Evolutionary conservation across 1,284 basidiomycete genomes (phyloP).

Genomic region (Afroboletus lepidellus): DNA sequence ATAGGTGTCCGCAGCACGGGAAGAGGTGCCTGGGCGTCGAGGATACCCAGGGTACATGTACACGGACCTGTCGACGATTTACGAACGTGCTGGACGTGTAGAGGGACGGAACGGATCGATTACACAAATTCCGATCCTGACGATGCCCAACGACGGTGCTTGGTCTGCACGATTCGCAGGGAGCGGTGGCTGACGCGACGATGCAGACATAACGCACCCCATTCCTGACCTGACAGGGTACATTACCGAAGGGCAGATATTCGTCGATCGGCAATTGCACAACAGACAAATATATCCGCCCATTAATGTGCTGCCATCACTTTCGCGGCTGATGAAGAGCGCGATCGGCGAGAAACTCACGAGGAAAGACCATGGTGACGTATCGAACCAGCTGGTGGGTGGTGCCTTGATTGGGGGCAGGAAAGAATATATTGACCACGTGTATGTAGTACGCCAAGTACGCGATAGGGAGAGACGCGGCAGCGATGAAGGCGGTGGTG

Average conservation of each 20-base stretch:
- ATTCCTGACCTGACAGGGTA: conserved; percentile 99
- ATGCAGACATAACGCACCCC: conserved; percentile 95
- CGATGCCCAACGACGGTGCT: conserved; percentile 98
- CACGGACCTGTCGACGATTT: conserved; percentile 97
- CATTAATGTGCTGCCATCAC: conserved; percentile 98
- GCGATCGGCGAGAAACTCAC: conserved; percentile 98
- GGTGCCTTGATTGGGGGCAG: conserved; percentile 25
- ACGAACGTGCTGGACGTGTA: conserved; percentile 98
- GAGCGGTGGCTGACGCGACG: conserved; percentile 26
- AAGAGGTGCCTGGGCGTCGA: conserved; percentile 99
- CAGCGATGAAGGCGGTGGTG: conserved; percentile 99
- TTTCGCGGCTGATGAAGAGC: conserved; percentile 99
- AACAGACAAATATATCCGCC: conserved; percentile 99
- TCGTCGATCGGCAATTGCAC: conserved; percentile 92
- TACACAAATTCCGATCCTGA: conserved; percentile 99
- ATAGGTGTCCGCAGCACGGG: conserved; percentile 94
- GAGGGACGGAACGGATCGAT: conserved; percentile 98
- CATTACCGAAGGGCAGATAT: conserved; percentile 99
- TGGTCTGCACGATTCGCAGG: conserved; percentile 24
- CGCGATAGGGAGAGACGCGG: conserved; percentile 96
- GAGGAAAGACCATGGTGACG: conserved; percentile 97
- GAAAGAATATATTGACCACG: conserved; percentile 24
- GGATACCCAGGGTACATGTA: conserved; percentile 99
- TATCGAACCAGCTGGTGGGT: conserved; percentile 92
- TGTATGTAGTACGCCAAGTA: conserved; percentile 88